Conservation (phyloP, 345 rosid species). For the Excoecaria cochinchinensis region DNA sequence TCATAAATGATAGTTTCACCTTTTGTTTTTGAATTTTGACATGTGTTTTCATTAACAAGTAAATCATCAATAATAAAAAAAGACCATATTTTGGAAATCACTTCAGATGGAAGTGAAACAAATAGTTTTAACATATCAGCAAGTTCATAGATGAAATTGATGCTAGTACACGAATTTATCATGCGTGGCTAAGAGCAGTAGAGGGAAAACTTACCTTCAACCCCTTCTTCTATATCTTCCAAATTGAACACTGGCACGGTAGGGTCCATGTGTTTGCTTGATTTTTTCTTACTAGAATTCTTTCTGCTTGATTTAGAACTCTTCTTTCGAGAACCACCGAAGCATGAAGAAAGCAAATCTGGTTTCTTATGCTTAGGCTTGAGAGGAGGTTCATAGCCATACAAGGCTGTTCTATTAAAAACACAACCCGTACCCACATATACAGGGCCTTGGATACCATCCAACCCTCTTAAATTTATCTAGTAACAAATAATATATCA, state of each 20-base stretch:
- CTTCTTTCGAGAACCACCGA: constrained; percentile 35
- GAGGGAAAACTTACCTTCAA: constrained; percentile 25
- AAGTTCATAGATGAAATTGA: neutral
- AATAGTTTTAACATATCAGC: neutral
- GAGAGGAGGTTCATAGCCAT: constrained; percentile 39
- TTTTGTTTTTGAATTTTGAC: neutral
- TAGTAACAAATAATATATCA: neutral
- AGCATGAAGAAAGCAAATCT: constrained; percentile 29
- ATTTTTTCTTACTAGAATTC: constrained; percentile 25
- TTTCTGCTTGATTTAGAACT: constrained; percentile 29
- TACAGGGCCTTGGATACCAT: constrained; percentile 40
- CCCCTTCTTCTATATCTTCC: constrained; percentile 40
- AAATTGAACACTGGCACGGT: constrained; percentile 35
- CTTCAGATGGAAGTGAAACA: neutral
- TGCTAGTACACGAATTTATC: neutral
- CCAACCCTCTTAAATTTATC: constrained; percentile 36
- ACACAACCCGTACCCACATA: constrained; percentile 43
- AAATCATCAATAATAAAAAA: neutral
- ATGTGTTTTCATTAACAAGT: neutral
- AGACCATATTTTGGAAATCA: neutral
- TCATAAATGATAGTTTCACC: neutral
- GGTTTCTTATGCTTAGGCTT: constrained; percentile 33
- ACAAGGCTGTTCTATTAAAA: constrained; percentile 38
- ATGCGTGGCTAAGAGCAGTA: neutral
- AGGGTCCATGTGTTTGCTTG: constrained; percentile 32